Evolutionary conservation across 345 rosid genomes (phyloP).

Genomic region (Melaleuca quinquenervia): DNA sequence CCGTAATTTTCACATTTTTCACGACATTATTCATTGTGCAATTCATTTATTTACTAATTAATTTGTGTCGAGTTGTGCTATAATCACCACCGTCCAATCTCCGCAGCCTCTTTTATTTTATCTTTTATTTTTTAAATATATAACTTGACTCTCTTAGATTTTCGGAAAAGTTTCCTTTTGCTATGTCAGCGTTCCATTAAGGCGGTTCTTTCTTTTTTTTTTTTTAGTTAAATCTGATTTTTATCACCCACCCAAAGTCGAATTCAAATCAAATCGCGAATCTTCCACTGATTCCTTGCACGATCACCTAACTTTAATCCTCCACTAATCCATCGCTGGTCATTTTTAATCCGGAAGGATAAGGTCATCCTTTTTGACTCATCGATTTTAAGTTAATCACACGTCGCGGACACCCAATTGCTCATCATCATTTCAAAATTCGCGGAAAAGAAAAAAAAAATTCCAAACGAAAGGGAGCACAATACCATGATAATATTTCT

Average conservation of each 20-base stretch:
- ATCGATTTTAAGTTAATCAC: neutral
- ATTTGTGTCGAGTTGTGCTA: neutral
- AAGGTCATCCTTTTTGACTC: neutral
- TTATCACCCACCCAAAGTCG: neutral
- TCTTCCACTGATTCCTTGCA: neutral
- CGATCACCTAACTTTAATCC: neutral
- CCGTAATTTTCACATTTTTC: neutral
- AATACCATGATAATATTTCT: neutral
- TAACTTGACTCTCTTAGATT: neutral
- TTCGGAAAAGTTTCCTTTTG: neutral
- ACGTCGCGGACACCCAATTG: neutral
- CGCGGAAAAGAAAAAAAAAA: neutral
- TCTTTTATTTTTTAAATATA: neutral
- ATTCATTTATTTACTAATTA: neutral
- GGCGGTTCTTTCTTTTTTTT: neutral
- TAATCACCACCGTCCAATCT: neutral
- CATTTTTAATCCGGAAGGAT: neutral
- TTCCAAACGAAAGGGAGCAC: neutral
- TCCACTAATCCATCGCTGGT: neutral
- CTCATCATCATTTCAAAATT: neutral
- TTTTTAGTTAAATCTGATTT: neutral
- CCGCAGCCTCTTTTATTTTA: neutral
- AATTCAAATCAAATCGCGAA: neutral
- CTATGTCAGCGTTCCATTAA: neutral
- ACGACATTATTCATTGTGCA: neutral